These are phyloP conservation scores for Arachis hypogaea DNA, from an alignment of 306 rosid genomes.

Conservation along the genomic window DNA sequence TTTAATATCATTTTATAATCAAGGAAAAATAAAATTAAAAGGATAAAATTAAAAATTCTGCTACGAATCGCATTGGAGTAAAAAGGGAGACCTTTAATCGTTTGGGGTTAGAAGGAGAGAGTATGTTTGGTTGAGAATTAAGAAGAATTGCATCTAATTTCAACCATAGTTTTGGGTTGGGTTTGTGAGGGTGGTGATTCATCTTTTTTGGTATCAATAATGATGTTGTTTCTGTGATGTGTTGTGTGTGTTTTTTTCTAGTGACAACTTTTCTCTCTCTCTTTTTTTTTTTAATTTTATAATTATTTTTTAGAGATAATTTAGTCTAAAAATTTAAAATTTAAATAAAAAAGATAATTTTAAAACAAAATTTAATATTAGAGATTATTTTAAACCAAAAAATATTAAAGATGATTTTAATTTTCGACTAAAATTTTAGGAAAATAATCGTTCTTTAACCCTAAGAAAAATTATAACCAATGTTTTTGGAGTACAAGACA, in stretches of 20 bases:
- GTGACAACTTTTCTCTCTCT: too few relatives aligned
- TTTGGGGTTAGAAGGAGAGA: slow-evolving; percentile 65
- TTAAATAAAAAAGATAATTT: too few relatives aligned
- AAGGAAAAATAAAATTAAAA: background rate
- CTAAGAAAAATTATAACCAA: too few relatives aligned
- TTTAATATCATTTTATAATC: background rate
- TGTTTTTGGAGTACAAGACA: too few relatives aligned
- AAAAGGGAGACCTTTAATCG: slow-evolving; percentile 66
- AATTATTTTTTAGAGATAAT: too few relatives aligned
- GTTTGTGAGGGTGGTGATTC: background rate
- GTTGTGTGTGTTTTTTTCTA: background rate
- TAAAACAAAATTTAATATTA: too few relatives aligned
- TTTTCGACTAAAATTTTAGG: too few relatives aligned
- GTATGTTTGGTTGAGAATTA: slow-evolving; percentile 70
- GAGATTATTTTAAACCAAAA: too few relatives aligned
- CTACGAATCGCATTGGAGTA: background rate
- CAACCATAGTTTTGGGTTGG: slow-evolving; percentile 62
- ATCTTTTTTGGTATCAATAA: background rate
- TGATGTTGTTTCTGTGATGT: background rate
- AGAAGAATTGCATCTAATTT: slow-evolving; percentile 75
- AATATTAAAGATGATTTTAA: too few relatives aligned
- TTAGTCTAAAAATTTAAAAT: too few relatives aligned
- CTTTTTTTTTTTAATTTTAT: too few relatives aligned
- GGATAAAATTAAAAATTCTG: background rate
- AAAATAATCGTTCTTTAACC: too few relatives aligned